phyloP scores from a whole-genome alignment of 2,329 filamentous ascomycete species.

The Magnaporthiopsis rhizophila region DNA sequence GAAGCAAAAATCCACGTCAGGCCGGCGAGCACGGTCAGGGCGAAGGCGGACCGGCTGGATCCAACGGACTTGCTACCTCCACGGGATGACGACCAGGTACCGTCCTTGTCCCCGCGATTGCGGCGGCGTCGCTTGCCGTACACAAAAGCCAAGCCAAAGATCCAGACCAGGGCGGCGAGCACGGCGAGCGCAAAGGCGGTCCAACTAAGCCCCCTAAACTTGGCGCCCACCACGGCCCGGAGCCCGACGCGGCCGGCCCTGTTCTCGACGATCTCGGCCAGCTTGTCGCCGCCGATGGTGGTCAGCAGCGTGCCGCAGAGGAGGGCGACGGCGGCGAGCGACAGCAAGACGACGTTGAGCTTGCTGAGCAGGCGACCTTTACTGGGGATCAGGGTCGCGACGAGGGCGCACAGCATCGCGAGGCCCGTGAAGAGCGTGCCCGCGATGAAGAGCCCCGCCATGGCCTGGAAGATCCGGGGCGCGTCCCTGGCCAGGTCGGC shows the following conservation, averaged over 20 bases:
- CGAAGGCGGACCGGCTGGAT: too few species aligned
- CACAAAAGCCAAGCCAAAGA: slow-evolving; percentile 22
- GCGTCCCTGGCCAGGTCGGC: slow-evolving; percentile 39
- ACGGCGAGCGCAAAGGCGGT: slow-evolving; percentile 37
- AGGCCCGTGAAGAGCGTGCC: slow-evolving; percentile 33
- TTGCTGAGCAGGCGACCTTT: slow-evolving; percentile 19
- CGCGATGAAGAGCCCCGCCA: slow-evolving; percentile 42
- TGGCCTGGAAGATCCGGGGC: slow-evolving; percentile 37
- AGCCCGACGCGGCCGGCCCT: slow-evolving; percentile 35
- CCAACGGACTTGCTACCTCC: too few species aligned
- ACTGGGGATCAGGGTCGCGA: slow-evolving; percentile 19
- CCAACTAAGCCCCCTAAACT: slow-evolving; percentile 40
- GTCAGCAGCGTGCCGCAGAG: slow-evolving; percentile 8
- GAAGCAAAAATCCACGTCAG: too few species aligned
- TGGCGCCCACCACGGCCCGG: slow-evolving; percentile 30
- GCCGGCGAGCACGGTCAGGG: too few species aligned
- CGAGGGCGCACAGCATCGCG: slow-evolving; percentile 31
- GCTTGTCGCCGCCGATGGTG: slow-evolving; percentile 8
- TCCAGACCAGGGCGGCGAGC: slow-evolving; percentile 32
- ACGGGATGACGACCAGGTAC: too few species aligned
- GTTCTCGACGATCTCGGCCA: slow-evolving; percentile 14
- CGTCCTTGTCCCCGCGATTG: too few species aligned
- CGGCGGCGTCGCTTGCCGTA: slow-evolving; percentile 16
- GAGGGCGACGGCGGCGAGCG: slow-evolving; percentile 6
- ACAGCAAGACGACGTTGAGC: slow-evolving; percentile 20